Base-by-base conservation (phyloP, 2,329 filamentous ascomycete genomes). In the Penicillium sp. region DNA sequence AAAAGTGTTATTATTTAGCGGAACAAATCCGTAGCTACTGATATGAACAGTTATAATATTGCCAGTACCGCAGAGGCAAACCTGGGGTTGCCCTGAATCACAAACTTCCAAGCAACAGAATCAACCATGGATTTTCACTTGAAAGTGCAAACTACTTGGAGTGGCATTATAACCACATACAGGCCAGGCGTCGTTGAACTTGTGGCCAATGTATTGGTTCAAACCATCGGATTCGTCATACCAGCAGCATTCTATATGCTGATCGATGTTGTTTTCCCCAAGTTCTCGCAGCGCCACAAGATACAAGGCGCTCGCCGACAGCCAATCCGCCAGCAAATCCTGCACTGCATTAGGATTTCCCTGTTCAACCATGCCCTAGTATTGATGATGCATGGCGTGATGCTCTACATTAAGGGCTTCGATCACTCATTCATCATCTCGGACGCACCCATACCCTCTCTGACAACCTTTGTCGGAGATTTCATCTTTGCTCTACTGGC, bases 211-310 rank as follows among this genome's bases (percentile, higher is more conserved):
- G 37, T 59, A 25, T 25, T 48, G 34, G 5, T 22, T 35, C 54
- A 62, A 39, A 31, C 54, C 10, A 20, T 60, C 22, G 60, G 60
- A n/a, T 60, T 62, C 38, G 54, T 62, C 49, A 57, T 59, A 11
- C 57, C 57, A 45, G 57, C 57, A 45, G 43, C 52, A 10, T 5
- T 59, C 31, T 59, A 59, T 12, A 38, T 59, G 52, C 38, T 55
- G 17, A 50, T 59, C 31, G 57, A 55, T 55, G 31, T 35, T 47
- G 5, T 51, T 22, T 55, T 52, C 28, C 57, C 57, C n/a, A 55
- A 43, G 10, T 59, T 59, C 42, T 45, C 42, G 5, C 42, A 45
- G 17, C 42, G 17, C 42, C 42, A 45, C 42, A 54, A 54, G 22
- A 54, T 54, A 25, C 52, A 54, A 54, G 22, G 38, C 52, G 5